Percentiles rank a stretch among this genome's conserved stretches.
These are phyloP conservation scores for Aquanectria penicillioides DNA, from an alignment of 2,329 filamentous ascomycete genomes.

Conservation along the genomic window DNA sequence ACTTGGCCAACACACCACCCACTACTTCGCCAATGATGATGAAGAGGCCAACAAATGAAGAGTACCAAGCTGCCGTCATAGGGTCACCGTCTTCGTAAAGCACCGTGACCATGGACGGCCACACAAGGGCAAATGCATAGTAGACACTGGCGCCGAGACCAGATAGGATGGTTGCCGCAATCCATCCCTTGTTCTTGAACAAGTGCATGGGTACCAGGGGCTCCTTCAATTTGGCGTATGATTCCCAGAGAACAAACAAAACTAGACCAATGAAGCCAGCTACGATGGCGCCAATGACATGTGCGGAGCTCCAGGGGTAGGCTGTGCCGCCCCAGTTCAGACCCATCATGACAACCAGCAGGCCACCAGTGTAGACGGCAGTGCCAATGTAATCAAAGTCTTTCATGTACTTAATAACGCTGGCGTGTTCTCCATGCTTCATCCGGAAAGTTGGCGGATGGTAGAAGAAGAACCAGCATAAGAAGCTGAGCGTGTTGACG, in stretches of 20 bases:
- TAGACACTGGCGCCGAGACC: constrained; percentile 50
- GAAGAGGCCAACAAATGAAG: constrained; percentile 42
- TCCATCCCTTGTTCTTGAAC: constrained; percentile 46
- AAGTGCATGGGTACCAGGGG: constrained; percentile 49
- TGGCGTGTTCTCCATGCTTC: constrained; percentile 41
- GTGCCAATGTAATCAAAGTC: constrained; percentile 47
- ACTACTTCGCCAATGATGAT: constrained; percentile 41
- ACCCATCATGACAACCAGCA: constrained; percentile 45
- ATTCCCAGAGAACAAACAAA: constrained; percentile 42
- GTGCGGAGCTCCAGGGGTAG: constrained; percentile 46
- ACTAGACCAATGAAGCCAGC: constrained; percentile 37
- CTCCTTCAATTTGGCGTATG: constrained; percentile 42
- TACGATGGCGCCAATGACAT: constrained; percentile 44
- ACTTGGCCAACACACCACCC: constrained; percentile 38
- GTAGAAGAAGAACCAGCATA: constrained; percentile 47
- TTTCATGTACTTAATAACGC: constrained; percentile 37
- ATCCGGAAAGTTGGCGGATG: constrained; percentile 46
- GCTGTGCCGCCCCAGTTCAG: constrained; percentile 45
- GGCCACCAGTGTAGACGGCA: constrained; percentile 42
- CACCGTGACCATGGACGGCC: constrained; percentile 47
- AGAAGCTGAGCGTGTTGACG: constrained; percentile 40
- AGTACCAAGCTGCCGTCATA: constrained; percentile 39
- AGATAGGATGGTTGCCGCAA: constrained; percentile 44
- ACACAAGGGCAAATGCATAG: constrained; percentile 51
- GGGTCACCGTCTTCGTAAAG: constrained; percentile 41